Evolutionary conservation across 495 filamentous ascomycete genomes (phyloP).

Genomic region (Podospora pseudopauciseta): DNA sequence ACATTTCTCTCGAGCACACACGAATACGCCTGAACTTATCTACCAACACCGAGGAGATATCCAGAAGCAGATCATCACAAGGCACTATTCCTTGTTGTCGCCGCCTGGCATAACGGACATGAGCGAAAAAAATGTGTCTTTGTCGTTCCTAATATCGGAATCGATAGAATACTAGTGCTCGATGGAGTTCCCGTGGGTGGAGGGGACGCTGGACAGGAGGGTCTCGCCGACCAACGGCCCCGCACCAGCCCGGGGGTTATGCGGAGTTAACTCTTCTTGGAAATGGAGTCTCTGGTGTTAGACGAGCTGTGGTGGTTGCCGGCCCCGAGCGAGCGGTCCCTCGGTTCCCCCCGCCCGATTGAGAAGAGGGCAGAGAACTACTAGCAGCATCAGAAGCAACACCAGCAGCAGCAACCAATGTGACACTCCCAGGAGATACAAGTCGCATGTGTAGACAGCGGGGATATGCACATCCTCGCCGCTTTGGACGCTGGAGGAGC

Average conservation of each 20-base stretch:
- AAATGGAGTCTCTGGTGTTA: background rate
- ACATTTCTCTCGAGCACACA: background rate
- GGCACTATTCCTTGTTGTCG: background rate
- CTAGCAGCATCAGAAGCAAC: background rate
- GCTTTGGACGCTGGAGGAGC: background rate
- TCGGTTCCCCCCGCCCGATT: background rate
- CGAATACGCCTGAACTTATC: background rate
- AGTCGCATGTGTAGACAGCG: background rate
- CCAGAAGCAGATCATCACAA: background rate
- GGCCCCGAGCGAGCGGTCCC: constrained; percentile 2
- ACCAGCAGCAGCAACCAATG: background rate
- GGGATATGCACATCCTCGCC: constrained; percentile 9
- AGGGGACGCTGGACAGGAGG: background rate
- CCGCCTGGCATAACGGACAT: background rate
- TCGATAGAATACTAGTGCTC: background rate
- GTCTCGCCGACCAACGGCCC: background rate
- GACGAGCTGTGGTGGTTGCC: background rate
- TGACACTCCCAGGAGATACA: background rate
- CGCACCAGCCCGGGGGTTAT: background rate
- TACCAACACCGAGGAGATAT: background rate
- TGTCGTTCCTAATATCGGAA: background rate
- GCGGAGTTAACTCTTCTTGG: background rate
- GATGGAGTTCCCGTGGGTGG: background rate
- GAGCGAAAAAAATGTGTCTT: constrained; percentile 3
- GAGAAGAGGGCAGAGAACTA: background rate